Conservation (phyloP, 306 rosid genomes). For the Sicyos edulis region DNA sequence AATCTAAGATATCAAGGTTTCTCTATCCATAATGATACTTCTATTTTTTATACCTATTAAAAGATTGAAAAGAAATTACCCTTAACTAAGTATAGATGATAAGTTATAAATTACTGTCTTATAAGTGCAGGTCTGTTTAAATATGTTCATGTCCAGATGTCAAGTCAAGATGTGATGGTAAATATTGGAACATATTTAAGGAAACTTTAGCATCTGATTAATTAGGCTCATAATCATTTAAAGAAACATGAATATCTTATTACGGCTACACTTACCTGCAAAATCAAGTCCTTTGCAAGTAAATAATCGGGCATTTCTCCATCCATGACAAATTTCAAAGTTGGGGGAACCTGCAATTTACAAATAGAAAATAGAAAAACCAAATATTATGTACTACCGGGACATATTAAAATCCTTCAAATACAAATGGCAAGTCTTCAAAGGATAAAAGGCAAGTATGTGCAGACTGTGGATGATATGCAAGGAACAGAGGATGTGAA, state of each 20-base stretch:
- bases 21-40: background rate
- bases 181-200: background rate
- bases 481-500: background rate
- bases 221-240: background rate
- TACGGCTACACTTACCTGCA: conserved; percentile 51
- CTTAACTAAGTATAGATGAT: background rate
- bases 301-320: conserved; percentile 93
- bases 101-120: background rate
- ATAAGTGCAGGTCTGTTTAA: background rate
- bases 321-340: conserved; percentile 74
- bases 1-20: background rate
- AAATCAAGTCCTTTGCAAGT: conserved; percentile 91
- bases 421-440: conserved; percentile 2
- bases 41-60: background rate
- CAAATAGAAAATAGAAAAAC: background rate
- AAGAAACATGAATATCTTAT: conserved; percentile 6
- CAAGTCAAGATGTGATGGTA: background rate
- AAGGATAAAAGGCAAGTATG: background rate
- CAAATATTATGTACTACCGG: background rate
- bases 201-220: background rate
- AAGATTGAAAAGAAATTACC: background rate
- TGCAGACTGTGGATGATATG: background rate
- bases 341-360: conserved; percentile 75
- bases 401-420: background rate
- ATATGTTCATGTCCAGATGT: background rate